phyloP scores from a whole-genome alignment of 1,139 yeast genomes.

The Taphrina sp. region DNA sequence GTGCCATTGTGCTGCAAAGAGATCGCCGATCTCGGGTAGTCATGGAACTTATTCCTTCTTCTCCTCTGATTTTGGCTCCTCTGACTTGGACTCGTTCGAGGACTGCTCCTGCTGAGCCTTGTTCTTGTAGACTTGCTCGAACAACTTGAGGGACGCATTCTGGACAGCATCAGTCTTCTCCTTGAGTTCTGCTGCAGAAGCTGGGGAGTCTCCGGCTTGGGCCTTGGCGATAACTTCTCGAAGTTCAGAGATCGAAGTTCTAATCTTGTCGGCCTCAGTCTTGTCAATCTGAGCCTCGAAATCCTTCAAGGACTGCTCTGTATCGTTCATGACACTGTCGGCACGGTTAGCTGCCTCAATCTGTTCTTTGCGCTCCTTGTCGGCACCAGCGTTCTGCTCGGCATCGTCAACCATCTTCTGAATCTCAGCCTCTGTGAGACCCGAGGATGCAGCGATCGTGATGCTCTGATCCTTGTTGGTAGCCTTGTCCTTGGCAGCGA shows the following conservation, averaged over 20 bases:
- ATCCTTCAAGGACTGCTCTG: constrained; percentile 90
- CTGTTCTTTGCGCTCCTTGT: constrained; percentile 90
- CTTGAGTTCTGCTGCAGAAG: constrained; percentile 79
- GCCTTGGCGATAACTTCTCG: constrained; percentile 92
- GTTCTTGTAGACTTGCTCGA: constrained; percentile 91
- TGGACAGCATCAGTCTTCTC: constrained; percentile 93
- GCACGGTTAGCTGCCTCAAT: constrained; percentile 97
- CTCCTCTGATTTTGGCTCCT: constrained; percentile 35
- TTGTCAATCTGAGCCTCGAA: constrained; percentile 89
- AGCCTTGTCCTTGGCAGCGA: constrained; percentile 97
- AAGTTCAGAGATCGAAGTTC: constrained; percentile 69
- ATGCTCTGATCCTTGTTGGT: constrained; percentile 97
- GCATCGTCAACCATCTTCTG: constrained; percentile 99
- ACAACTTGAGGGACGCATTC: constrained; percentile 84
- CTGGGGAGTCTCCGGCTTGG: constrained; percentile 78
- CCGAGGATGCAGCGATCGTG: constrained; percentile 98
- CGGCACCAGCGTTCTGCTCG: constrained; percentile 95
- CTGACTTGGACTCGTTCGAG: constrained; percentile 20
- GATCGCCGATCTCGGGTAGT: too few species aligned
- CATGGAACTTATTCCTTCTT: constrained; percentile 35
- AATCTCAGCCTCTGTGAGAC: constrained; percentile 92
- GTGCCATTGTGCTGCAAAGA: too few species aligned
- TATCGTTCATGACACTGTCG: constrained; percentile 93
- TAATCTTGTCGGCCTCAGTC: constrained; percentile 82
- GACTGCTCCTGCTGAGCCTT: constrained; percentile 28